A percentile compares a stretch with the other conserved stretches of the same genome.
Conservation (phyloP, 2,329 filamentous ascomycete genomes). For the Allantophomopsis cytisporea region DNA sequence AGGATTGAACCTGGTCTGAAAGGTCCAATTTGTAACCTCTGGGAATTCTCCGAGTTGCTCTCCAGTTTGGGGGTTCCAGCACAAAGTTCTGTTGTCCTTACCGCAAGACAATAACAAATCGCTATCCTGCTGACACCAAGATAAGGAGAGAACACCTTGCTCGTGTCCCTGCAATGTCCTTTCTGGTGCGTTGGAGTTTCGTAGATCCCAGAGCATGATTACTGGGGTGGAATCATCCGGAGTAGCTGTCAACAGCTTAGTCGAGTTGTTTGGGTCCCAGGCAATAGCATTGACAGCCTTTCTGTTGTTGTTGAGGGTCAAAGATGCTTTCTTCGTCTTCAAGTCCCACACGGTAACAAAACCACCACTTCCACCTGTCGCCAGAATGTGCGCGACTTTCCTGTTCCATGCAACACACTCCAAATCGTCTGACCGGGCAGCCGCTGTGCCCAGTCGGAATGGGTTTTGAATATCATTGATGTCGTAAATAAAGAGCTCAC, state of each 20-base stretch:
- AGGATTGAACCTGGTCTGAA: slow-evolving; percentile 88
- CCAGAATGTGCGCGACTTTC: slow-evolving; percentile 91
- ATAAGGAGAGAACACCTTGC: slow-evolving; percentile 82
- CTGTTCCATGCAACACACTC: slow-evolving; percentile 98
- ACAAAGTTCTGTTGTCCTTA: slow-evolving; percentile 89
- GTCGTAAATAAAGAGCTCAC: slow-evolving; percentile 93
- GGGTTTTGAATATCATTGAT: slow-evolving; percentile 80
- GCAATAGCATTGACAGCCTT: slow-evolving; percentile 92
- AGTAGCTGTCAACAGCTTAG: slow-evolving; percentile 85
- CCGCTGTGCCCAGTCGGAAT: slow-evolving; percentile 76
- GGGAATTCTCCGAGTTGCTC: slow-evolving; percentile 84
- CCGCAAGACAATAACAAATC: slow-evolving; percentile 84
- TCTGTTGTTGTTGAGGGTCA: slow-evolving; percentile 86
- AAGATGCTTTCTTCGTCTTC: slow-evolving; percentile 92
- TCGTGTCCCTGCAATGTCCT: slow-evolving; percentile 83
- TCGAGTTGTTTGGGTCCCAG: slow-evolving; percentile 93
- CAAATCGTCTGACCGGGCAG: slow-evolving; percentile 84
- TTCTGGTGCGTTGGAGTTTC: slow-evolving; percentile 93
- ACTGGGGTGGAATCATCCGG: slow-evolving; percentile 79
- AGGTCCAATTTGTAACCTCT: slow-evolving; percentile 98
- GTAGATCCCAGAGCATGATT: slow-evolving; percentile 86
- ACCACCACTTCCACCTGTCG: slow-evolving; percentile 82
- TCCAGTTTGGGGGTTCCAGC: slow-evolving; percentile 93
- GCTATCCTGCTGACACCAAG: slow-evolving; percentile 88
- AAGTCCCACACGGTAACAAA: slow-evolving; percentile 98